Conservation (phyloP, 495 filamentous ascomycete genomes). For the Tuber melanosporum region DNA sequence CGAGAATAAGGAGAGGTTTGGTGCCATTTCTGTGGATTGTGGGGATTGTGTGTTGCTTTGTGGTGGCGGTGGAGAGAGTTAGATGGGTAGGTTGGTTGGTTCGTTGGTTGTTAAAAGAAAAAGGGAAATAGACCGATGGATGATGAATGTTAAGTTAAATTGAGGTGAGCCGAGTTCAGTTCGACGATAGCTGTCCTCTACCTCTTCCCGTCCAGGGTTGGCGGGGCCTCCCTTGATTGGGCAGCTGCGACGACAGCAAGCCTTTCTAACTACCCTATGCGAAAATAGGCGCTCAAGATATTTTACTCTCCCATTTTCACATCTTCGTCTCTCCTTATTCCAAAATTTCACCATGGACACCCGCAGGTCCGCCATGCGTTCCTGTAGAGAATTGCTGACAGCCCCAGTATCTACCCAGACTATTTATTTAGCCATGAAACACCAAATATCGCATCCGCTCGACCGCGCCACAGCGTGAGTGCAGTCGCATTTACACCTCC, state of each 20-base stretch:
- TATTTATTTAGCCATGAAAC: neutral
- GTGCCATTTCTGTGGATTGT: constrained; percentile 44
- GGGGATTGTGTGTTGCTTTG: neutral
- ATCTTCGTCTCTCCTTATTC: neutral
- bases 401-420: neutral
- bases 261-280: neutral
- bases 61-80: neutral
- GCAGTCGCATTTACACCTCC: neutral
- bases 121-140: neutral
- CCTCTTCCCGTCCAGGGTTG: neutral
- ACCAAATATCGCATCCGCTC: neutral
- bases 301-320: neutral
- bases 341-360: neutral
- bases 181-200: neutral
- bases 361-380: neutral
- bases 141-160: neutral
- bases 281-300: neutral
- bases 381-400: neutral
- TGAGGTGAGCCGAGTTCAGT: neutral
- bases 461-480: neutral
- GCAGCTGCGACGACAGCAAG: neutral
- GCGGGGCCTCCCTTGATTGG: neutral
- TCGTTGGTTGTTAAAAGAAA: neutral
- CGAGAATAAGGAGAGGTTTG: constrained; percentile 76
- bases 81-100: neutral